A percentile compares a stretch with the other conserved stretches of the same genome.
Evolutionary conservation across 2,329 filamentous ascomycete species (phyloP).

Genomic region (Hortaea werneckii): DNA sequence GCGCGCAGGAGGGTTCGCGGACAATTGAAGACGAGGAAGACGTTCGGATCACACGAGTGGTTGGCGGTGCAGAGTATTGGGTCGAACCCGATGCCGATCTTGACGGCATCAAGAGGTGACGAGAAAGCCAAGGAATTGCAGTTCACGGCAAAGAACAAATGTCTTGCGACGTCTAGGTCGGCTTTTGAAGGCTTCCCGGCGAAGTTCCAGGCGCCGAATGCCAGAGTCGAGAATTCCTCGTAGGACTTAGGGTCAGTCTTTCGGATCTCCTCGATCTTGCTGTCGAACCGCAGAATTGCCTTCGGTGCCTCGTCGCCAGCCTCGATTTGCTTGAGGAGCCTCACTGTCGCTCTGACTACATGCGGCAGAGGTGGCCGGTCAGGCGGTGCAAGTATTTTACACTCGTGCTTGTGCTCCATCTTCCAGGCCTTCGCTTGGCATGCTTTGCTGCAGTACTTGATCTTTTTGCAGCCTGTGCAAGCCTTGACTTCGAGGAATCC

Average conservation of each 20-base stretch:
- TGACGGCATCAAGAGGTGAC: constrained; percentile 42
- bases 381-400: constrained; percentile 40
- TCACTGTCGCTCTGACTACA: constrained; percentile 45
- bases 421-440: constrained; percentile 54
- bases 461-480: constrained; percentile 48
- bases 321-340: constrained; percentile 33
- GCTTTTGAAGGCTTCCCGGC: constrained; percentile 23
- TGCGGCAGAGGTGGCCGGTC: constrained; percentile 38
- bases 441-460: constrained; percentile 50
- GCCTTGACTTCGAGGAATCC: constrained; percentile 32
- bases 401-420: constrained; percentile 49
- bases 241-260: constrained; percentile 31
- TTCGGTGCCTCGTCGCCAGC: constrained; percentile 15
- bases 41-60: constrained; percentile 54
- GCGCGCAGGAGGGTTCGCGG: constrained; percentile 41
- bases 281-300: constrained; percentile 14
- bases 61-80: constrained; percentile 46
- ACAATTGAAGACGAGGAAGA: constrained; percentile 48
- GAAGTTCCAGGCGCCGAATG: constrained; percentile 45
- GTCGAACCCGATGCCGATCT: constrained; percentile 50
- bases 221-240: constrained; percentile 42
- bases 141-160: constrained; percentile 34
- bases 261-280: constrained; percentile 41
- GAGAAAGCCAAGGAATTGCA: constrained; percentile 50
- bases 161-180: constrained; percentile 10